Evolutionary conservation across 495 filamentous ascomycete genomes (phyloP).

Genomic region (Rostrohypoxylon terebratum): DNA sequence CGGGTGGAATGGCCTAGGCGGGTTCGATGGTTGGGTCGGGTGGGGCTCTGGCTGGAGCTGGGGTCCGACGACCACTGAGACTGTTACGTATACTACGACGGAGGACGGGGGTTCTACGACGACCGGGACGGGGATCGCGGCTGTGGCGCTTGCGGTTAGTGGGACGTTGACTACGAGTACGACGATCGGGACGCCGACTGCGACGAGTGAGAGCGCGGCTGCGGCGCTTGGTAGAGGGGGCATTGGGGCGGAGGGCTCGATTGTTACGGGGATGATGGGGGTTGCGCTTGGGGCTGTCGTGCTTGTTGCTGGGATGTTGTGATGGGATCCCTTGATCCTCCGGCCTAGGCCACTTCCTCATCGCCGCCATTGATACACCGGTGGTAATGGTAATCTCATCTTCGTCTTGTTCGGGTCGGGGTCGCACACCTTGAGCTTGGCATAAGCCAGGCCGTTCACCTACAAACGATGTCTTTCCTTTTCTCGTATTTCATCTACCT

Average conservation of each 20-base stretch:
- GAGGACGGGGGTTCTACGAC: slow-evolving; percentile 49
- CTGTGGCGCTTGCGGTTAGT: slow-evolving; percentile 55
- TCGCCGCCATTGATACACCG: background rate
- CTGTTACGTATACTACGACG: slow-evolving; percentile 55
- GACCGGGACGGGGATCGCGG: slow-evolving; percentile 54
- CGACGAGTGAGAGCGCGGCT: slow-evolving; percentile 32
- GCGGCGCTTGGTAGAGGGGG: slow-evolving; percentile 25
- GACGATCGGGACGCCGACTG: slow-evolving; percentile 40
- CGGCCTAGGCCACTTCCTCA: background rate
- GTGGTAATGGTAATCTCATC: background rate
- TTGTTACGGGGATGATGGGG: slow-evolving; percentile 53
- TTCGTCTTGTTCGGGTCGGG: background rate
- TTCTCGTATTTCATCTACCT: background rate
- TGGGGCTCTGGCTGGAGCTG: slow-evolving; percentile 60
- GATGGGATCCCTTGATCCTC: slow-evolving; percentile 9
- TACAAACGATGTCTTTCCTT: background rate
- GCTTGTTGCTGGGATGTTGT: slow-evolving; percentile 56
- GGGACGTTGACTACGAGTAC: slow-evolving; percentile 54
- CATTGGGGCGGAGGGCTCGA: slow-evolving; percentile 41
- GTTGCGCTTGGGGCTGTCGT: slow-evolving; percentile 55
- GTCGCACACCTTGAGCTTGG: background rate
- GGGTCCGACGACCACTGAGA: slow-evolving; percentile 52
- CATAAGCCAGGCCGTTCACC: background rate
- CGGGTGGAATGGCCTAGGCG: slow-evolving; percentile 52
- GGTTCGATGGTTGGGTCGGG: slow-evolving; percentile 57